phyloP scores from a whole-genome alignment of 805 yeast genomes.

The Hanseniaspora jakobsenii region DNA sequence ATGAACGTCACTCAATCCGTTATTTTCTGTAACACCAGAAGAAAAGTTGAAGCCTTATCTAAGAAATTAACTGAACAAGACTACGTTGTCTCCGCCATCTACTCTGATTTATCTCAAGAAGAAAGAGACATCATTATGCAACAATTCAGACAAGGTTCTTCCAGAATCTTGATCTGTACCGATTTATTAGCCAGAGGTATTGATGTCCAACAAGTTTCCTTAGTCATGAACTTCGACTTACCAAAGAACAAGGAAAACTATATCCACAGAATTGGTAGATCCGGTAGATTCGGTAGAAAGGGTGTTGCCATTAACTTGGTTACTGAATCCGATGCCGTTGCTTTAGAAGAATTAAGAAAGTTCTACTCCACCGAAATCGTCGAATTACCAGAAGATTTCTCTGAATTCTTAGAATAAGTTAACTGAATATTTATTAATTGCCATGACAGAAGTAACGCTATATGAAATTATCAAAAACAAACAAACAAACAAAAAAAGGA shows the following conservation, averaged over 20 bases:
- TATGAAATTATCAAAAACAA: too few species aligned
- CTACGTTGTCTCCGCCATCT: constrained; percentile 92
- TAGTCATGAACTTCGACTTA: constrained; percentile 89
- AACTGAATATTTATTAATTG: too few species aligned
- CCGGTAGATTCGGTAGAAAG: constrained; percentile 96
- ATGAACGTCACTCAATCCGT: constrained; percentile 94
- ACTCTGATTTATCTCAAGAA: constrained; percentile 91
- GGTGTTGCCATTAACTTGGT: constrained; percentile 95
- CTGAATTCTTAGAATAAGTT: constrained; percentile 30
- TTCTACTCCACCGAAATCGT: constrained; percentile 63
- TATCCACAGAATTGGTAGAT: constrained; percentile 94
- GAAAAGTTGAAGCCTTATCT: constrained; percentile 85
- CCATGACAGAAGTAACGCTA: too few species aligned
- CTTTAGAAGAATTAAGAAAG: constrained; percentile 61
- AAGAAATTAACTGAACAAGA: constrained; percentile 64
- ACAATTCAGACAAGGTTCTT: constrained; percentile 87
- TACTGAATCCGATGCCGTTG: constrained; percentile 63
- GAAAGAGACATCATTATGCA: constrained; percentile 92
- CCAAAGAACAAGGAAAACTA: constrained; percentile 90
- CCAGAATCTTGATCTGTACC: constrained; percentile 88
- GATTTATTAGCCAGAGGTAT: constrained; percentile 98
- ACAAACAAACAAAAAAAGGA: too few species aligned
- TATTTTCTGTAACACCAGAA: constrained; percentile 92
- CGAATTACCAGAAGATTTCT: constrained; percentile 69
- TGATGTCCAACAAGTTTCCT: constrained; percentile 94